Base-by-base conservation (phyloP, 1,284 basidiomycete genomes). In the Ganoderma boninense region DNA sequence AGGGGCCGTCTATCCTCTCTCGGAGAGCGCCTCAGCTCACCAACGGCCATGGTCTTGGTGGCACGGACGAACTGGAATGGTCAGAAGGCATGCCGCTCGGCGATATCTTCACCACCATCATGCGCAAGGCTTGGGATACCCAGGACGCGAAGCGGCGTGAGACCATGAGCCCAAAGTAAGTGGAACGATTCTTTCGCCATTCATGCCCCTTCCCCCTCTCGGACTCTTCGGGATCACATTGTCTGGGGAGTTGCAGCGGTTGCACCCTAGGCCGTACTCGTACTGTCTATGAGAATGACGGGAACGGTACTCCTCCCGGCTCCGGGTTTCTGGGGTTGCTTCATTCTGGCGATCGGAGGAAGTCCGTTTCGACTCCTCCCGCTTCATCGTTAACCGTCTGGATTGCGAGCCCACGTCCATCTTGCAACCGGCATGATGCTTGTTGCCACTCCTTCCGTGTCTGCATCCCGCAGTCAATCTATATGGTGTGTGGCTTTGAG, bases 141-240 rank as follows among this genome's bases (percentile, higher is more conserved):
- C 91, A 91, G 79, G 82, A 85, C 56, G 79, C 80, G 64, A 83
- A 83, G 71, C 79, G 78, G 70, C 83, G 87, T 65, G 86, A 88
- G 69, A 85, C 78, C 69, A 79, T 91, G 69, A 92, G 87, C 76
- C 91, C 92, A n/a, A 91, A 84, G 91, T 92, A 71, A 78, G 87
- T 84, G 42, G 40, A 42, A 26, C 23, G 32, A 35, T 57, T 26
- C 35, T 29, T 59, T 29, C 23, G 29, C 6, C 40, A 1, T 35
- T 14, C 26, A n/a, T 42, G 10, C 8, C n/a, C 35, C 10, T 7
- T 38, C 10, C 35, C 13, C 42, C 11, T 43, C 68, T 23, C 52
- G 63, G 35, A 49, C 62, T 49, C 8, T 35, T 29, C 32, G 62
- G 46, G 7, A 38, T n/a, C 49, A 23, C 10, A 3, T 29, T 29